Conservation (phyloP, 2,329 filamentous ascomycete genomes). For the Bipolaris victoriae region DNA sequence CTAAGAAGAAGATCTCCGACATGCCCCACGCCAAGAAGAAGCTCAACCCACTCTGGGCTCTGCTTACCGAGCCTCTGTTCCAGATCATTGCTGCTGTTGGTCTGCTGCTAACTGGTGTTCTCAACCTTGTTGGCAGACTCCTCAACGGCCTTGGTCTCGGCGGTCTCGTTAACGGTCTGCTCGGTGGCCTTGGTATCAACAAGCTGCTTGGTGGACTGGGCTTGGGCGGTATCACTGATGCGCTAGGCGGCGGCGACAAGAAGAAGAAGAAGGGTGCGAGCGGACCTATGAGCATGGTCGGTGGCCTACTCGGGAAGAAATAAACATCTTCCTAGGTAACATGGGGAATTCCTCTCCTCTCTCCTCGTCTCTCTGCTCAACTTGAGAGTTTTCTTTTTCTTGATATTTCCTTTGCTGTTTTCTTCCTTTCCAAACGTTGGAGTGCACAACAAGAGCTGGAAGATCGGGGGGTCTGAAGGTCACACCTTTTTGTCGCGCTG, state of each 20-base stretch:
- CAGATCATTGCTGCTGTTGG: conserved; percentile 93
- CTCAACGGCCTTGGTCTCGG: conserved; percentile 83
- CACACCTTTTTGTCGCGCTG: conserved; percentile 6
- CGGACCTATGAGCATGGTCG: conserved; percentile 54
- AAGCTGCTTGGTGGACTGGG: conserved; percentile 78
- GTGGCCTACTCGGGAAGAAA: conserved; percentile 55
- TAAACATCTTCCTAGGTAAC: conserved; percentile 20
- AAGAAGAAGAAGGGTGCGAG: conserved; percentile 52
- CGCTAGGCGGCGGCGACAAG: conserved; percentile 62
- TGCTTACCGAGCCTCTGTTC: conserved; percentile 84
- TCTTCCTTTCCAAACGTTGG: not conserved
- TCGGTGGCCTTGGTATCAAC: conserved; percentile 77
- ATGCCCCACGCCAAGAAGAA: conserved; percentile 97
- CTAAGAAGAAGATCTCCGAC: conserved; percentile 85
- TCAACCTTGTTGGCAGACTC: conserved; percentile 82
- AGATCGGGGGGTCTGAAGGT: conserved; percentile 44
- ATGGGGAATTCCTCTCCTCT: not conserved
- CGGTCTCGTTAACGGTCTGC: conserved; percentile 76
- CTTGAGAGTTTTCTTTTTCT: not conserved
- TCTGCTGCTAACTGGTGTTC: conserved; percentile 78
- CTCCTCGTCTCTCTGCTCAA: not conserved
- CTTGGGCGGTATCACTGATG: conserved; percentile 58
- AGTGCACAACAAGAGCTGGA: conserved; percentile 23
- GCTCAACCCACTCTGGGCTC: conserved; percentile 85
- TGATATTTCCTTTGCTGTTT: not conserved